Percentiles rank a stretch among this genome's conserved stretches.
These are phyloP conservation scores for Mycena rebaudengoi DNA, from an alignment of 768 basidiomycete genomes.

Conservation along the genomic window DNA sequence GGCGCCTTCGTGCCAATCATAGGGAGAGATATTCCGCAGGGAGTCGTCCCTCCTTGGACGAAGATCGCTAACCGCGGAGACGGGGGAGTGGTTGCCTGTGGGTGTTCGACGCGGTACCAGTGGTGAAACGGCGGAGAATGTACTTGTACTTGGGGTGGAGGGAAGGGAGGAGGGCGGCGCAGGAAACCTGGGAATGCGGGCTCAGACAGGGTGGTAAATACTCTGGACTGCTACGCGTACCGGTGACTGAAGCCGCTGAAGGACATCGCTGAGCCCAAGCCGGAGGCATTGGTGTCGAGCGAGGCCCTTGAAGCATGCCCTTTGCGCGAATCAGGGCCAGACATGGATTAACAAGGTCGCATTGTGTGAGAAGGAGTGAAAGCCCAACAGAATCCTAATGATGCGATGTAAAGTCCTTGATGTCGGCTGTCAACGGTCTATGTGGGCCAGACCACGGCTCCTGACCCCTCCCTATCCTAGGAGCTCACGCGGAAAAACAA, in stretches of 20 bases:
- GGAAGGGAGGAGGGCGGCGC: constrained; percentile 59
- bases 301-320: constrained; percentile 50
- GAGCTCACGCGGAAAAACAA: neutral
- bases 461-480: no score
- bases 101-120: constrained; percentile 30
- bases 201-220: constrained; percentile 38
- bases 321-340: constrained; percentile 20
- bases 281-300: constrained; percentile 62
- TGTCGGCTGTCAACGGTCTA: no score
- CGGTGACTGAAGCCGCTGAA: constrained; percentile 41
- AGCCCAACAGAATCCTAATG: no score
- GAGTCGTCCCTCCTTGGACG: constrained; percentile 8
- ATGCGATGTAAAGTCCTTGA: no score
- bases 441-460: neutral
- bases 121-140: constrained; percentile 33
- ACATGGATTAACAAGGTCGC: constrained; percentile 23
- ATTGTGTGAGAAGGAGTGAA: constrained; percentile 17
- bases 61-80: constrained; percentile 4
- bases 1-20: constrained; percentile 70
- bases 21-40: constrained; percentile 43
- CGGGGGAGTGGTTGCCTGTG: neutral
- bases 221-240: neutral
- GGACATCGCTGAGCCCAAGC: constrained; percentile 63
- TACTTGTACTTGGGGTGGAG: constrained; percentile 42
- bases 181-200: constrained; percentile 48